These are phyloP conservation scores for Tricholoma terreum DNA, from an alignment of 768 basidiomycete species.

Conservation along the genomic window DNA sequence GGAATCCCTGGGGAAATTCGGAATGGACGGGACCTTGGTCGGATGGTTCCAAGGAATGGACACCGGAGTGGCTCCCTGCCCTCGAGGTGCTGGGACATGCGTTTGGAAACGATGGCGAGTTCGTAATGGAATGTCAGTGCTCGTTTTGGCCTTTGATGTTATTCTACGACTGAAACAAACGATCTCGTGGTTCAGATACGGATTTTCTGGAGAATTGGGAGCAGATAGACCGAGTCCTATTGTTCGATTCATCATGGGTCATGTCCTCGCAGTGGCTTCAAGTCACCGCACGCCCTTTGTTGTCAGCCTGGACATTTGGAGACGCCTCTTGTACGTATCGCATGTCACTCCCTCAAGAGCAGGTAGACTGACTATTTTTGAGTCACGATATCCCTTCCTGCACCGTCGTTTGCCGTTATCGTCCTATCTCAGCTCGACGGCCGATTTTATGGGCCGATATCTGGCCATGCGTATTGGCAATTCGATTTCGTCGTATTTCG, in stretches of 20 bases:
- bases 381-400: conserved; percentile 35
- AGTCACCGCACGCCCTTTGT: conserved; percentile 24
- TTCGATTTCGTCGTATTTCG: conserved; percentile 39
- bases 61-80: conserved; percentile 42
- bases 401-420: conserved; percentile 29
- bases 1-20: conserved; percentile 50
- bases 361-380: neutral
- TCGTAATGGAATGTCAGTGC: conserved; percentile 49
- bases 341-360: neutral
- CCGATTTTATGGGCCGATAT: conserved; percentile 31
- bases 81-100: conserved; percentile 40
- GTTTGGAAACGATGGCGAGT: conserved; percentile 50
- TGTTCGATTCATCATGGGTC: conserved; percentile 39
- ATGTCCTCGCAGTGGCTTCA: conserved; percentile 42
- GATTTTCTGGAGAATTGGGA: conserved; percentile 39
- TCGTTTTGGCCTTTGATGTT: neutral
- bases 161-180: neutral
- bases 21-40: conserved; percentile 52
- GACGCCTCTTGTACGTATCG: conserved; percentile 37
- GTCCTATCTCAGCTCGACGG: conserved; percentile 37
- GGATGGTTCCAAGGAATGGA: conserved; percentile 57
- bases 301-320: conserved; percentile 36
- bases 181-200: conserved; percentile 21
- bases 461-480: conserved; percentile 22
- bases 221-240: conserved; percentile 34